phyloP scores from a whole-genome alignment of 129 eudicot species.

The Ambrosia artemisiifolia region DNA sequence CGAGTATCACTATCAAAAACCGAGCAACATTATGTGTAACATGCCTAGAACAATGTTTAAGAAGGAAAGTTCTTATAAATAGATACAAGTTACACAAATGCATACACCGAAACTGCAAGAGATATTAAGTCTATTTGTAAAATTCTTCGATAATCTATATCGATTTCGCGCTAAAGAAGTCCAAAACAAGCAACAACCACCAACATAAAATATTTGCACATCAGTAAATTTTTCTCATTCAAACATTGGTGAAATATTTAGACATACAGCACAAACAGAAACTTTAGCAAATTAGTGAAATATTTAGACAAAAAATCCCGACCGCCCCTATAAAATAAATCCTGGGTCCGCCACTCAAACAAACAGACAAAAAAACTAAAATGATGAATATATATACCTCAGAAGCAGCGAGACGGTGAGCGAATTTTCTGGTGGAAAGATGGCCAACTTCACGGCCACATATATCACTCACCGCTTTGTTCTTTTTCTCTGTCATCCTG shows the following conservation, averaged over 20 bases:
- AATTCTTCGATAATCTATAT: background rate
- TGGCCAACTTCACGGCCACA: conserved; percentile 80
- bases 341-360: background rate
- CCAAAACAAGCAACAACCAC: background rate
- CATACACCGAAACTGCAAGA: conserved; percentile 1
- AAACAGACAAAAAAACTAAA: background rate
- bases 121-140: background rate
- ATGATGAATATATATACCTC: conserved; percentile 36
- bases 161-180: background rate
- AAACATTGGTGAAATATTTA: background rate
- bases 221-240: background rate
- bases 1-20: background rate
- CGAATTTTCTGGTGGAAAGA: conserved; percentile 62
- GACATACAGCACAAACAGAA: background rate
- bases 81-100: conserved; percentile 5
- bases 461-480: conserved; percentile 51
- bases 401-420: conserved; percentile 70
- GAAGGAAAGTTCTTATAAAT: conserved; percentile 11
- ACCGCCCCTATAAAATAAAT: too few species aligned
- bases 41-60: conserved; percentile 6
- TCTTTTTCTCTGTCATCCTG: conserved; percentile 39
- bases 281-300: background rate
- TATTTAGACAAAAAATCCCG: too few species aligned
- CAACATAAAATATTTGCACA: background rate
- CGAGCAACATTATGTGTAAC: background rate